These are phyloP conservation scores for Triticum timopheevii DNA, from an alignment of 176 grass and related monocot species.

Conservation along the genomic window DNA sequence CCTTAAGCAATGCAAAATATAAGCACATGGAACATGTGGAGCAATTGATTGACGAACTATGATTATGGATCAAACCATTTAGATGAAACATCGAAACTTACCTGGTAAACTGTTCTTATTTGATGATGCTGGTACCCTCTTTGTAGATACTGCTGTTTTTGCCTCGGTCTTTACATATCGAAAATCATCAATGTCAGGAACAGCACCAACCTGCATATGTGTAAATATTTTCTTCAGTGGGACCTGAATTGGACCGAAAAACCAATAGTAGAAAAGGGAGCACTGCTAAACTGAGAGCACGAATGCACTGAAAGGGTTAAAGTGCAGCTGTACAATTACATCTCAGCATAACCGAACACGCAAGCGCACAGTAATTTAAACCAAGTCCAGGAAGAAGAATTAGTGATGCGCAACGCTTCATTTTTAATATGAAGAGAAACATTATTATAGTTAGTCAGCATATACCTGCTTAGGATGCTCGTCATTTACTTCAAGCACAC, in stretches of 20 bases:
- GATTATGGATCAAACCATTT: background rate
- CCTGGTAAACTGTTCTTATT: constrained; percentile 28
- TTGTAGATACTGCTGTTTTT: constrained; percentile 30
- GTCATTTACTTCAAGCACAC: constrained; percentile 23
- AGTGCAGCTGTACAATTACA: constrained; percentile 5
- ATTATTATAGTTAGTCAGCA: constrained; percentile 15
- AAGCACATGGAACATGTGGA: background rate
- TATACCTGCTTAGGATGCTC: constrained; percentile 29
- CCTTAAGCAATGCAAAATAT: background rate
- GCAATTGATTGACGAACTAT: background rate
- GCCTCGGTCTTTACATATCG: constrained; percentile 48
- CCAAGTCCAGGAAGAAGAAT: background rate
- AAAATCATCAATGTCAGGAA: constrained; percentile 92
- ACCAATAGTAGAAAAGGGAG: background rate
- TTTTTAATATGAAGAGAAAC: background rate
- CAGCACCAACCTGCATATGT: constrained; percentile 43
- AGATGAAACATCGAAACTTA: constrained; percentile 6
- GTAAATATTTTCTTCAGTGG: background rate
- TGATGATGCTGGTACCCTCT: constrained; percentile 17
- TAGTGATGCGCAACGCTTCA: background rate
- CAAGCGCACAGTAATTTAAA: background rate
- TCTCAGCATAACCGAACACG: background rate
- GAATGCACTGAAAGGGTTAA: background rate
- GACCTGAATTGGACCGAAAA: background rate
- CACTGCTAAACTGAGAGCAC: background rate